phyloP scores from a whole-genome alignment of 225 moss, liverwort and hornwort species.

The Marchantia paleacea region DNA sequence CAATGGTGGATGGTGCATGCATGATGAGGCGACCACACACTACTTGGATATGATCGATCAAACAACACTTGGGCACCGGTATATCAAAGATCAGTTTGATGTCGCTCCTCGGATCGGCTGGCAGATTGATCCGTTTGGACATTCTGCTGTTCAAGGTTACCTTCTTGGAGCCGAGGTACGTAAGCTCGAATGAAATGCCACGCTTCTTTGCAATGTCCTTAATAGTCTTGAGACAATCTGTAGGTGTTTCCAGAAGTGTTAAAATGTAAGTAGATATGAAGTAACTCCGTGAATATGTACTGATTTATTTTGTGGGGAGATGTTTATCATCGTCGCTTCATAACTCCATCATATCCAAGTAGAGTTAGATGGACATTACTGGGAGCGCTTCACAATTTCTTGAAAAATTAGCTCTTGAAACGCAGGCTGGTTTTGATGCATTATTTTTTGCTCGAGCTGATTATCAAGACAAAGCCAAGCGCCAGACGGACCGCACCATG shows the following conservation, averaged over 20 bases:
- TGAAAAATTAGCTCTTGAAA: not conserved
- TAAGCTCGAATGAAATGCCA: not conserved
- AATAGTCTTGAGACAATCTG: not conserved
- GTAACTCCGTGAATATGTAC: not conserved
- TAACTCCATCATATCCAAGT: not conserved
- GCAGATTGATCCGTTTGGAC: conserved; percentile 97
- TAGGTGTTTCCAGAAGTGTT: not conserved
- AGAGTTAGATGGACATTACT: too few relatives aligned
- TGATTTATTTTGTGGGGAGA: not conserved
- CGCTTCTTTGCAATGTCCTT: not conserved
- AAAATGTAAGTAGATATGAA: not conserved
- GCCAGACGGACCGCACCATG: conserved; percentile 78
- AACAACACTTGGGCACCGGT: conserved; percentile 85
- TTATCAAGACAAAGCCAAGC: conserved; percentile 75
- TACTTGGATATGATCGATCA: conserved; percentile 97
- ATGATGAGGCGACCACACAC: conserved; percentile 90
- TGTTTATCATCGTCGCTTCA: not conserved
- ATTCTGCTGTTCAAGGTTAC: conserved; percentile 90
- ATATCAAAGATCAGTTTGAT: conserved; percentile 72
- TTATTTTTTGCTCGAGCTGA: conserved; percentile 92
- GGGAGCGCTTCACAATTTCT: not conserved
- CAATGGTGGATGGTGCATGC: conserved; percentile 96
- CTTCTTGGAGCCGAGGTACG: conserved; percentile 91
- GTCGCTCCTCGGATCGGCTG: conserved; percentile 78
- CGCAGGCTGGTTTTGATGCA: conserved; percentile 91